phyloP scores from a whole-genome alignment of 164 flowering plant genomes.

The Vitis rotundifolia region DNA sequence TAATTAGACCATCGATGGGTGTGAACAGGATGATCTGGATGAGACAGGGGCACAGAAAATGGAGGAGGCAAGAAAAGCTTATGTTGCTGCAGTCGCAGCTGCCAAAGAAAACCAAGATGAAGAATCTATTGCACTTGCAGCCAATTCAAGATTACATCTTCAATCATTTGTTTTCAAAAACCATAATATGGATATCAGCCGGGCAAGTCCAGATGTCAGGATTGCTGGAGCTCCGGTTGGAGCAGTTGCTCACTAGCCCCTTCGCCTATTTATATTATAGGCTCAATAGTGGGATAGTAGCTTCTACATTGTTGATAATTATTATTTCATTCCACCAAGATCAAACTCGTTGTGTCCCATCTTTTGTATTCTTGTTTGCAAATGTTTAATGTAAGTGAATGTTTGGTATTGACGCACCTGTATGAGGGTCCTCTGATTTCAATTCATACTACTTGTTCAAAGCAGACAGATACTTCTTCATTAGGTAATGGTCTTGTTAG shows the following conservation, averaged over 20 bases:
- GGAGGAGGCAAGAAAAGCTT: constrained; percentile 78
- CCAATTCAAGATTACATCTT: constrained; percentile 62
- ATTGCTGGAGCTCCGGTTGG: not conserved
- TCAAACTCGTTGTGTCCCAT: not conserved
- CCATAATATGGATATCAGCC: not conserved
- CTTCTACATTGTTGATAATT: not conserved
- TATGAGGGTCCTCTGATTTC: no score
- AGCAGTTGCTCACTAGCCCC: constrained; percentile 5
- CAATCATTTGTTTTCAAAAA: constrained; percentile 51
- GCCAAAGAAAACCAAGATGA: constrained; percentile 82
- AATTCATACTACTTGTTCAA: no score
- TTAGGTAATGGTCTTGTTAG: no score
- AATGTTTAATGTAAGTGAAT: not conserved
- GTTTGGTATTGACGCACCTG: no score
- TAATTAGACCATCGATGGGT: not conserved
- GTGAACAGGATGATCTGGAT: constrained; percentile 57
- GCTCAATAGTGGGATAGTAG: not conserved
- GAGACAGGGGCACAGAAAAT: constrained; percentile 53
- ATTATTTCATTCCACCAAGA: not conserved
- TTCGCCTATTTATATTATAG: not conserved
- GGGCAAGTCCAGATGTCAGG: constrained; percentile 2
- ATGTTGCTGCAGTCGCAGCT: constrained; percentile 60
- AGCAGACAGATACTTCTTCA: no score
- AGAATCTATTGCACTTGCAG: constrained; percentile 67
- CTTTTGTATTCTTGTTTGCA: not conserved